Evolutionary conservation across 768 basidiomycete species (phyloP).

Genomic region (Suillus cothurnatus): DNA sequence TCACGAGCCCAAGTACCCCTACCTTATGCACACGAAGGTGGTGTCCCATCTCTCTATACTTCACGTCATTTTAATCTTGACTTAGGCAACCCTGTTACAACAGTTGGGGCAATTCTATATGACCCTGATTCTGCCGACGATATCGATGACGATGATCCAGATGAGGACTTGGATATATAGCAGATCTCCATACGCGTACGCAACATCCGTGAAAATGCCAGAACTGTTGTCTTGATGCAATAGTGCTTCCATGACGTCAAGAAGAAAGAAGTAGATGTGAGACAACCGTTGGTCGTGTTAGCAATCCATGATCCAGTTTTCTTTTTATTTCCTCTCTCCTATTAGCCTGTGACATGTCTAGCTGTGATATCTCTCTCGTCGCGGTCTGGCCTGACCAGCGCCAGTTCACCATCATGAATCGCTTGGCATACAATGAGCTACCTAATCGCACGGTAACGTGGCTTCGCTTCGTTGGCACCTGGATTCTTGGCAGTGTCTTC

Average conservation of each 20-base stretch:
- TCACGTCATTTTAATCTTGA: not conserved
- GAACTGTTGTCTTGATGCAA: not conserved
- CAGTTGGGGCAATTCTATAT: slow-evolving; percentile 67
- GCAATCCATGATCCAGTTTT: not conserved
- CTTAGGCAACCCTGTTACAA: slow-evolving; percentile 36
- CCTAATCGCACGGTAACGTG: not conserved
- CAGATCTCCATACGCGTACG: not conserved
- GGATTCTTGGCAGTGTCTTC: slow-evolving; percentile 4
- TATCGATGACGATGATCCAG: slow-evolving; percentile 94
- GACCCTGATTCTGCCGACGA: slow-evolving; percentile 95
- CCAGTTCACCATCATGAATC: not conserved
- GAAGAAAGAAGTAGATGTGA: not conserved
- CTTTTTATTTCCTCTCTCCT: too few species aligned
- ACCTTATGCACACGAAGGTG: slow-evolving; percentile 89
- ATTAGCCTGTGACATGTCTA: not conserved
- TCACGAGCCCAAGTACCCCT: slow-evolving; percentile 82
- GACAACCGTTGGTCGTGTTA: not conserved
- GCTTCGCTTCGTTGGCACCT: slow-evolving; percentile 2
- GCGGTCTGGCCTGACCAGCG: slow-evolving; percentile 7
- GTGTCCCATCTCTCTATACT: slow-evolving; percentile 6
- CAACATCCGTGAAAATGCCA: not conserved
- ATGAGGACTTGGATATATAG: slow-evolving; percentile 89
- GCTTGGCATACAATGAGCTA: not conserved
- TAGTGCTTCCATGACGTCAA: slow-evolving; percentile 1
- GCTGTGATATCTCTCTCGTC: slow-evolving; percentile 7